Percentiles rank a stretch among this genome's conserved stretches.
These are phyloP conservation scores for Ogataea philodendri DNA, from an alignment of 805 yeast genomes.

Conservation along the genomic window DNA sequence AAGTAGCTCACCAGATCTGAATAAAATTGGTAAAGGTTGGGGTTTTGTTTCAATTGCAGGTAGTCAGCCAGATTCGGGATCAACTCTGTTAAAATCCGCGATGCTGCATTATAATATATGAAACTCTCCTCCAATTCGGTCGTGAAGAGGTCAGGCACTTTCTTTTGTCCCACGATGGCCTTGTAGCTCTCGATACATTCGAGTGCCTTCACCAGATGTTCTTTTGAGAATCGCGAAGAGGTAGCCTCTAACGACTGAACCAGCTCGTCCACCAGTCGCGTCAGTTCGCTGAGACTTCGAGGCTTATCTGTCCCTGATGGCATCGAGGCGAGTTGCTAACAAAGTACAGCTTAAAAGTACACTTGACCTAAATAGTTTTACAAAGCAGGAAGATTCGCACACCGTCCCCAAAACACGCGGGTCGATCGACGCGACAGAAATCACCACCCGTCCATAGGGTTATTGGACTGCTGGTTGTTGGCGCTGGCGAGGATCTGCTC, in stretches of 20 bases:
- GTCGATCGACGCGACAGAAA: conserved; percentile 11
- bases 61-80: conserved; percentile 26
- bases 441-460: conserved; percentile 26
- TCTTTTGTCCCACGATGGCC: conserved; percentile 9
- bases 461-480: conserved; percentile 12
- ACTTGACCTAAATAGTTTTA: neutral
- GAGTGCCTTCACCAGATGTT: conserved; percentile 26
- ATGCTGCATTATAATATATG: conserved; percentile 29
- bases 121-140: conserved; percentile 25
- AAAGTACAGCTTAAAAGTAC: conserved; percentile 2
- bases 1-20: conserved; percentile 21
- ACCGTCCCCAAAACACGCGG: conserved; percentile 1
- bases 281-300: conserved; percentile 16
- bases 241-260: conserved; percentile 11
- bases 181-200: conserved; percentile 29
- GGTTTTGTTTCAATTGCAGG: conserved; percentile 6
- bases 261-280: conserved; percentile 19
- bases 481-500: conserved; percentile 37
- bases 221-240: conserved; percentile 12
- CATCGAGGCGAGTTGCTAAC: conserved; percentile 6
- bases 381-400: conserved; percentile 8
- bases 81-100: conserved; percentile 26
- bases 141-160: conserved; percentile 4
- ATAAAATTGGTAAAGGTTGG: conserved; percentile 20
- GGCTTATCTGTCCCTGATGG: conserved; percentile 14